A percentile compares a stretch with the other conserved stretches of the same genome.
Evolutionary conservation across 2,329 filamentous ascomycete genomes (phyloP).

Genomic region (Nemania sp.): DNA sequence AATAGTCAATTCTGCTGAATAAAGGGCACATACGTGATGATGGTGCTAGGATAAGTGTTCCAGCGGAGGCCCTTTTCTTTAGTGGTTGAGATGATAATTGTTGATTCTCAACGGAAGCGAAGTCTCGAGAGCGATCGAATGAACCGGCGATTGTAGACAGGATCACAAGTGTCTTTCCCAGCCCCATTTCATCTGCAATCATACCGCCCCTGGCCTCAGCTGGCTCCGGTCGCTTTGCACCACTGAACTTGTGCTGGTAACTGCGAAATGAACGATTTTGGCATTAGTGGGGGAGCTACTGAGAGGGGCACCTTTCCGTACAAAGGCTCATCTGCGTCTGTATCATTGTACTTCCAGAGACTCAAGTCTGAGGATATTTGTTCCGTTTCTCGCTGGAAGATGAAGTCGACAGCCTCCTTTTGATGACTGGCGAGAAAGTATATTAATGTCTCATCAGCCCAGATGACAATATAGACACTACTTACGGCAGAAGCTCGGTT

Average conservation of each 20-base stretch:
- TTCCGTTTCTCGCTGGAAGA: conserved; percentile 27
- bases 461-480: background rate
- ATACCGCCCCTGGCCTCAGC: conserved; percentile 35
- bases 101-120: conserved; percentile 14
- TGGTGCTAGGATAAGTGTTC: conserved; percentile 31
- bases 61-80: conserved; percentile 13
- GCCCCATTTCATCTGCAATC: conserved; percentile 38
- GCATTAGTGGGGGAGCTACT: background rate
- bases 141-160: conserved; percentile 30
- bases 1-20: no score
- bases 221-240: conserved; percentile 20
- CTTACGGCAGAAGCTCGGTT: conserved; percentile 9
- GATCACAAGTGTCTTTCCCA: conserved; percentile 34
- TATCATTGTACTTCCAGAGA: conserved; percentile 29
- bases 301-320: background rate
- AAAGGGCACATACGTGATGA: conserved; percentile 35
- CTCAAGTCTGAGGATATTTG: conserved; percentile 18
- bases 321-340: conserved; percentile 22
- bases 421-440: conserved; percentile 21
- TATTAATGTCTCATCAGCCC: background rate
- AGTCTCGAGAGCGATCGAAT: conserved; percentile 15
- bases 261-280: background rate
- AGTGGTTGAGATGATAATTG: background rate
- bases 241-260: conserved; percentile 32
- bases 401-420: conserved; percentile 34